Evolutionary conservation across 2,329 filamentous ascomycete species (phyloP).

Genomic region (Colletotrichum falcatum): DNA sequence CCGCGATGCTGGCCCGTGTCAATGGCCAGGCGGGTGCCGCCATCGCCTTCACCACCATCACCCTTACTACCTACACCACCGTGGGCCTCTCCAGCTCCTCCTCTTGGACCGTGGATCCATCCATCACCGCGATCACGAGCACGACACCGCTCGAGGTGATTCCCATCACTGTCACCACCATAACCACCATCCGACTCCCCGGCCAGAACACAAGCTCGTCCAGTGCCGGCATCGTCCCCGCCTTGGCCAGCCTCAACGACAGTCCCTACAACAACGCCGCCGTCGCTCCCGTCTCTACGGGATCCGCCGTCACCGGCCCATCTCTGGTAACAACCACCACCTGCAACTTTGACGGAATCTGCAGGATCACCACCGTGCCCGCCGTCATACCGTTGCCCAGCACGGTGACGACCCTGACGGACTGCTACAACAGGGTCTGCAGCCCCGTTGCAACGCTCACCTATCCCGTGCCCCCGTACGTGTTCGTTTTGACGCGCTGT

Average conservation of each 20-base stretch:
- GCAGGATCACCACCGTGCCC: slow-evolving; percentile 1
- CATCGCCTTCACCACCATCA: not conserved
- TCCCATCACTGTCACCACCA: not conserved
- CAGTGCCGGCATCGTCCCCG: not conserved
- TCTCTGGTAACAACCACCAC: not conserved
- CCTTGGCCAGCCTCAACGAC: not conserved
- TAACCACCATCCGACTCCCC: not conserved
- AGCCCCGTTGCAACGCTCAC: not conserved
- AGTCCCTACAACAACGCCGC: not conserved
- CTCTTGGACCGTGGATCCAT: not conserved
- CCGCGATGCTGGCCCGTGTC: slow-evolving; percentile 27
- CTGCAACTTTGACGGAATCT: slow-evolving; percentile 5
- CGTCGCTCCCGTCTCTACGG: not conserved
- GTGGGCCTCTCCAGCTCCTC: not conserved
- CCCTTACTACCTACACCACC: not conserved
- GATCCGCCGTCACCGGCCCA: not conserved
- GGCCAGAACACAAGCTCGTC: not conserved
- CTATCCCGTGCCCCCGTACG: not conserved
- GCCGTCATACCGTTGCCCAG: not conserved
- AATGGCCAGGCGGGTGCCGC: slow-evolving; percentile 23
- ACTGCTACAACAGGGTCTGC: not conserved
- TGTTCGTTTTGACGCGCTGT: not conserved
- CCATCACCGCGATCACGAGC: not conserved
- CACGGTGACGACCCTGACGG: not conserved
- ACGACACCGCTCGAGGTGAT: not conserved